phyloP scores from a whole-genome alignment of 23 red algal species.

The Pyropia haitanensis region DNA sequence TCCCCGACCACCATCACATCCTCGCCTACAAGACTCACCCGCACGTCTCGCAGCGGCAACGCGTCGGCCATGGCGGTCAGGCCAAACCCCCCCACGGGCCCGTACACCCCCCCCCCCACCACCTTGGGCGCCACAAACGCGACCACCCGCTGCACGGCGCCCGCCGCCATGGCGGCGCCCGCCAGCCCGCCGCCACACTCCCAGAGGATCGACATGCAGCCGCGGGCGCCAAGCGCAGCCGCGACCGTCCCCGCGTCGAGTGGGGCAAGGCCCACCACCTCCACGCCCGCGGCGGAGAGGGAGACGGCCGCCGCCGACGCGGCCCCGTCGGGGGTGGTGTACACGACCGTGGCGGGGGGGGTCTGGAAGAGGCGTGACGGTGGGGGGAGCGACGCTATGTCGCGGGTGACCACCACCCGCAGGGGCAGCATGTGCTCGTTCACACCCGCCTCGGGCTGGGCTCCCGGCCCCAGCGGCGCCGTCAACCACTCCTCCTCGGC shows the following conservation, averaged over 20 bases:
- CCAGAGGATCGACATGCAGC: conserved; percentile 68
- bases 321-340: not conserved
- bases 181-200: conserved; percentile 87
- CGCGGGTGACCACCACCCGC: too few relatives aligned
- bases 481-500: conserved; percentile 5
- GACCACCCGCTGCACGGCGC: conserved; percentile 63
- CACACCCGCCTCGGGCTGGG: not conserved
- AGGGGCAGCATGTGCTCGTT: conserved; percentile 10
- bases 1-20: too few relatives aligned
- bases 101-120: conserved; percentile 42
- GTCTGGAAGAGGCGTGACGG: too few relatives aligned
- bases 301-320: too few relatives aligned
- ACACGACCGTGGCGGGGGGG: too few relatives aligned
- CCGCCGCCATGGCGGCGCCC: conserved; percentile 36
- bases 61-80: too few relatives aligned
- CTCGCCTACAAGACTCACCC: too few relatives aligned
- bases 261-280: conserved; percentile 18
- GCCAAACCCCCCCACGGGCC: too few relatives aligned
- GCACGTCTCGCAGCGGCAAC: too few relatives aligned
- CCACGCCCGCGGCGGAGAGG: conserved; percentile 10
- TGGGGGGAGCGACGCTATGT: too few relatives aligned
- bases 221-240: conserved; percentile 40
- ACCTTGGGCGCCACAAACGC: conserved; percentile 89
- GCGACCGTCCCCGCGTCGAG: conserved; percentile 24
- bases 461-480: conserved; percentile 19